These are phyloP conservation scores for Neoboletus magnificus DNA, from an alignment of 768 basidiomycete genomes.

Conservation along the genomic window DNA sequence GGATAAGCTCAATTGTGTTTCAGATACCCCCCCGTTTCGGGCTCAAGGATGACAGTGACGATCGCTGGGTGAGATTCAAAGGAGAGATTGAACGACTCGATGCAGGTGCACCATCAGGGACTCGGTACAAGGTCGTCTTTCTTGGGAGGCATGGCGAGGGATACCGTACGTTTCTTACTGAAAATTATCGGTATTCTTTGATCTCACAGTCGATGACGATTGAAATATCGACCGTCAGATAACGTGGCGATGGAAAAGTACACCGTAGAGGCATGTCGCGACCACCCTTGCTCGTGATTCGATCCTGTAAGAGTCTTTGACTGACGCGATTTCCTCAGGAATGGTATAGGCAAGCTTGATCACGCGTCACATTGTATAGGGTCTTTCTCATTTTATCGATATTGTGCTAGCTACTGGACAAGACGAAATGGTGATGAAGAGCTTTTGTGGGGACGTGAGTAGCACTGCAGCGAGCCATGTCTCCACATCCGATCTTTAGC, in stretches of 20 bases:
- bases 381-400: not conserved
- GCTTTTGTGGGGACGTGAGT: conserved; percentile 72
- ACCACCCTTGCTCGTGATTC: not conserved
- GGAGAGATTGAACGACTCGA: conserved; percentile 45
- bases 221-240: conserved; percentile 44
- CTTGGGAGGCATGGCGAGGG: conserved; percentile 73
- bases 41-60: conserved; percentile 47
- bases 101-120: conserved; percentile 31
- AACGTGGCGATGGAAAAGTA: conserved; percentile 70
- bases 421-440: conserved; percentile 61
- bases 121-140: conserved; percentile 60
- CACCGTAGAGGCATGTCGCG: conserved; percentile 40
- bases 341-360: conserved; percentile 55
- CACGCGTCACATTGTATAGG: not conserved
- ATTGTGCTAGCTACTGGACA: conserved; percentile 52
- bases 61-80: conserved; percentile 50
- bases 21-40: conserved; percentile 61
- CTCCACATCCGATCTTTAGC: not conserved
- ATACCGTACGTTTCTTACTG: conserved; percentile 47
- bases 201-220: conserved; percentile 43
- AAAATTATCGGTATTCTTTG: not conserved
- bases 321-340: conserved; percentile 27
- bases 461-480: not conserved
- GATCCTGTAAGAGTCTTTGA: not conserved
- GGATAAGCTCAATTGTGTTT: not conserved